Evolutionary conservation across 306 rosid species (phyloP), one percentile per base, ranked within the genome.

Genomic region (Prunus davidiana): DNA sequence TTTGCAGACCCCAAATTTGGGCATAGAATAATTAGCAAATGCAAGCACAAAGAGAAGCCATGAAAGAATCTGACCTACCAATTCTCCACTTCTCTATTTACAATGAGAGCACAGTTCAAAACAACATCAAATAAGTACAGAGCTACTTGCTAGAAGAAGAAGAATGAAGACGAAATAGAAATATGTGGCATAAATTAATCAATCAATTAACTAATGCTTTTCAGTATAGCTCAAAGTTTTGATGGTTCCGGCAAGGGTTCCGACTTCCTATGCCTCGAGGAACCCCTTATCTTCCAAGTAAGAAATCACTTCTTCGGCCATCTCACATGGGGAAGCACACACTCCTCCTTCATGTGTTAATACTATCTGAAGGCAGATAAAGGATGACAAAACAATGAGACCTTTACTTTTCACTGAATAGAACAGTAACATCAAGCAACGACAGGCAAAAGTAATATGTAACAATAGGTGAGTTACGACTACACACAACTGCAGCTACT

Each of bases 251-350:
- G 51, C 62, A 74, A 25, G 15, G 38, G 45, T 24, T 58, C 34
- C 20, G 12, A 45, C 51, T 27, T 56, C 19, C 76, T 84, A 80
- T 19, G 85, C 89, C 72, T 75, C 82, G 34, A 91, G 90, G 81
- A 83, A 87, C 9, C 90, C 96, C 67, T 85, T 89, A 76, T 77
- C 78, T 70, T 81, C 91, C 83, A 91, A 75, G 85, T 72, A 91
- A 19, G 74, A 83, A 30, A 81, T 65, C 77, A 91, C 90, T 77
- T 79, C 82, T 79, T 79, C 93, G 6, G 91, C 91, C 96, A 91
- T 89, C 78, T 79, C 93, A 64, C 71, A 60, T 14, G 96, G 90
- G 75, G 91, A 85, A n/a, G 79, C 79, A 76, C 84, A 73, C 3
- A 15, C 67, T 61, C 70, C 84, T 60, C 81, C 86, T 74, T 85